Conservation (phyloP, 768 basidiomycete species). For the Mycena belliarum region DNA sequence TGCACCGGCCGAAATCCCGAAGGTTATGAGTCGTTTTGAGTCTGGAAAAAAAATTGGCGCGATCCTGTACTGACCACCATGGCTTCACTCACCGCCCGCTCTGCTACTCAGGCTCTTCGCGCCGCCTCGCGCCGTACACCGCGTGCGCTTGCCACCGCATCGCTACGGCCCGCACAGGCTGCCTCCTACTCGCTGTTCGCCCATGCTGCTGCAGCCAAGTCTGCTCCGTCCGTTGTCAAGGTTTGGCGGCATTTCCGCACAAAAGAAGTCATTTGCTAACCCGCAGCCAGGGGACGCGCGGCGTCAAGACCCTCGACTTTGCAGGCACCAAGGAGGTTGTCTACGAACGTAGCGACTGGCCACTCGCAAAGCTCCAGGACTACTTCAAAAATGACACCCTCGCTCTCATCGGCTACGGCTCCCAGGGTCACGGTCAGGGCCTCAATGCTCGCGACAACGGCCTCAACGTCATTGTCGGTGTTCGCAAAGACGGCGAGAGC, state of each 20-base stretch:
- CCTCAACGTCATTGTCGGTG: slow-evolving; percentile 97
- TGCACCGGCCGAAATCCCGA: too few relatives aligned
- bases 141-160: slow-evolving; percentile 42
- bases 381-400: slow-evolving; percentile 99
- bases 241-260: too few relatives aligned
- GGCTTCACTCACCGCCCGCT: slow-evolving; percentile 65
- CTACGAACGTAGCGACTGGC: slow-evolving; percentile 98
- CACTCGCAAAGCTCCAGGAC: slow-evolving; percentile 94
- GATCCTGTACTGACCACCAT: slow-evolving; percentile 42
- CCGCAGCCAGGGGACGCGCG: slow-evolving; percentile 56
- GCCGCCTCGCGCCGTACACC: slow-evolving; percentile 67
- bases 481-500: slow-evolving; percentile 93
- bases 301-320: slow-evolving; percentile 95
- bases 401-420: slow-evolving; percentile 98
- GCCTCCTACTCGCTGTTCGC: slow-evolving; percentile 74
- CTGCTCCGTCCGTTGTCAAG: slow-evolving; percentile 28
- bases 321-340: slow-evolving; percentile 92
- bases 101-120: slow-evolving; percentile 62
- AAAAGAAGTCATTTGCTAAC: too few relatives aligned
- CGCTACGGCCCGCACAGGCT: slow-evolving; percentile 44
- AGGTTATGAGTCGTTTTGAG: too few relatives aligned
- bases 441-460: slow-evolving; percentile 99
- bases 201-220: slow-evolving; percentile 46
- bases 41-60: not conserved
- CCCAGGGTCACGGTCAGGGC: slow-evolving; percentile 98